Evolutionary conservation across 139 green algal species (phyloP).

Genomic region (Prasinococcaceae sp.): DNA sequence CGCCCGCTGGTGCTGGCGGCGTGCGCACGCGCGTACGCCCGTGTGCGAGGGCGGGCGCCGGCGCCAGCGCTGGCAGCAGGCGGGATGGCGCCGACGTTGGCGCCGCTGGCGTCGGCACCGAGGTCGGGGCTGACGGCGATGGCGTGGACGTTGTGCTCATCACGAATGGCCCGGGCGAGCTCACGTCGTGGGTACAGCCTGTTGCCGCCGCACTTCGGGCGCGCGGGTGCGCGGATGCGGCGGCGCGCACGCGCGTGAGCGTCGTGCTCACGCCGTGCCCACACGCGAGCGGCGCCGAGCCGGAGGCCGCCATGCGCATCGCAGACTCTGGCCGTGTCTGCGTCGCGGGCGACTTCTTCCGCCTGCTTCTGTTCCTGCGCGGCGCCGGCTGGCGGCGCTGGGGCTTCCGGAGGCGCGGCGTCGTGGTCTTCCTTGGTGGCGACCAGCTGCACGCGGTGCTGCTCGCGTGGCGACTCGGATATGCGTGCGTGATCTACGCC

Average conservation of each 20-base stretch:
- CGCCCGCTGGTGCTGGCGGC: too few species aligned
- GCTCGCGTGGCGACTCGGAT: neutral
- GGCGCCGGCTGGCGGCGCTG: too few species aligned
- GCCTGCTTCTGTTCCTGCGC: neutral
- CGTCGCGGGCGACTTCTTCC: neutral
- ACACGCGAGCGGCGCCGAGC: neutral
- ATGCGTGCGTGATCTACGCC: conserved; percentile 1
- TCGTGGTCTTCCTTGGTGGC: conserved; percentile 9
- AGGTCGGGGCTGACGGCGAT: too few species aligned
- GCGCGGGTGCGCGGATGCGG: too few species aligned
- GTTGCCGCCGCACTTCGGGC: neutral
- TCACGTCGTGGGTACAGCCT: neutral
- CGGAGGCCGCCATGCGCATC: too few species aligned
- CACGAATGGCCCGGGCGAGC: neutral
- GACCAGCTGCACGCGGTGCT: neutral
- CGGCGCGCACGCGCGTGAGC: too few species aligned
- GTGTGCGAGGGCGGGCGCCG: too few species aligned
- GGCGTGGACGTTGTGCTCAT: neutral
- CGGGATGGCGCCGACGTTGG: too few species aligned
- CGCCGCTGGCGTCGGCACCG: too few species aligned
- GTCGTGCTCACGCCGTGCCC: neutral
- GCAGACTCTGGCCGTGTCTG: too few species aligned
- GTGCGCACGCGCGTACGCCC: too few species aligned
- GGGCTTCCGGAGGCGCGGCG: neutral
- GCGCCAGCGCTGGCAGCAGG: too few species aligned